Base-by-base conservation (phyloP, 805 yeast species). In the Metschnikowia drakensbergensis region DNA sequence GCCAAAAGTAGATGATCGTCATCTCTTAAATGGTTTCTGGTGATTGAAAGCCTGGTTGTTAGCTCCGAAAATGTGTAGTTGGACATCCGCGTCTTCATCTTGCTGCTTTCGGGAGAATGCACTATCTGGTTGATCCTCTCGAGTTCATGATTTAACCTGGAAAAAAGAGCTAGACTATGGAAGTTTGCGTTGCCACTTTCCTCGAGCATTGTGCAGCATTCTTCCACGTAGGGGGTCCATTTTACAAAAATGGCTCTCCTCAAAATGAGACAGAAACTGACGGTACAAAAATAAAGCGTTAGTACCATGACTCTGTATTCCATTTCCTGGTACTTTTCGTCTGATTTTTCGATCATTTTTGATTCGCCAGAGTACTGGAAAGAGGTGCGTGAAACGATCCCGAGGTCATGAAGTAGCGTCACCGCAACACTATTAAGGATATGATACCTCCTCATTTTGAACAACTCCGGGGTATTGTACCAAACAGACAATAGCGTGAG, bases 401-500 rank as follows among this genome's bases (percentile, higher is more conserved):
- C 96, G 46, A 90, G 66, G 62, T 90, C 97, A 57, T 81, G 84
- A 1, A 86, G 76, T 65, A 90, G 71, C 3, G 85, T 73, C 10
- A 84, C 80, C 45, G 90, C 81, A 23, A 88, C 69, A 10, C 80
- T 71, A 47, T 81, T 80, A 53, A 88, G 75, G 45, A 88, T 69
- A 61, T 87, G 94, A 54, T 84, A 83, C 42, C 95, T 79, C 49
- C 95, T 80, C 57, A 86, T 86, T 54, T 83, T 86, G 54, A 87
- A 86, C 56, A 87, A 71, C 64, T 88, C 96, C 0, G 96, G 87
- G 3, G 88, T 79, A 54, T 86, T 87, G 61, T 88, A 89, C 96
- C 96, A 90, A 28, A 84, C 64, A 26, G 86, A 77, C 45, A 86
- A 69, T 5, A 87, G 58, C 17, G 86, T 60, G 43, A 86, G 67